Evolutionary conservation across 768 basidiomycete genomes (phyloP), one percentile per base, ranked within the genome.

Genomic region (Sporobolomyces pararoseus): DNA sequence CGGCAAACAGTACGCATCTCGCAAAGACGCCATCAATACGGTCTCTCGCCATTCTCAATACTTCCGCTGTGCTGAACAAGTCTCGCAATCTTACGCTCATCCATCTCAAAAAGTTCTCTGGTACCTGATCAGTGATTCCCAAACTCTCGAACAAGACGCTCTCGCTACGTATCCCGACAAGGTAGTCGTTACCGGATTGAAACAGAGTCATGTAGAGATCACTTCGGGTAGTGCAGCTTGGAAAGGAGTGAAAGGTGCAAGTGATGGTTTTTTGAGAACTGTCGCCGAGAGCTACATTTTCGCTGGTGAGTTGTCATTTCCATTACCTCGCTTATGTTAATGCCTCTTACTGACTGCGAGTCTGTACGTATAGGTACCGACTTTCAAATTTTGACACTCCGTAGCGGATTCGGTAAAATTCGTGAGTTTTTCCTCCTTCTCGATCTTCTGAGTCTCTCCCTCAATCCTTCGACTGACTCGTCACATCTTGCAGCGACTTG

Each of bases 281-380:
- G 47, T 72, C 21, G 63, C 66, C 32, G 71, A 72, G 63, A 72
- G 62, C 32, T 72, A 59, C 51, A 64, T 61, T 31, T 65, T 66
- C n/a, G 60, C 61, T 12, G 62, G 61, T 64, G 9, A 32, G 50
- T 3, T 10, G 10, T 19, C 16, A 35, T 6, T 25, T n/a, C n/a
- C n/a, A n/a, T 23, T 34, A 19, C n/a, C 37, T 39, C 37, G 4
- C 35, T 25, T 37, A 37, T 23, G 16, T 35, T 34, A 21, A 32
- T 10, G 6, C 7, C 31, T 55, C 31, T 55, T 16, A 14, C 47
- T 49, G 47, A 49, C 23, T 10, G 17, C 7, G n/a, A 12, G 32
- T 53, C 32, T 23, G 17, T 2, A 10, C 23, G 21, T 25, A 9
- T n/a, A 65, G 68, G 63, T 1, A 70, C 68, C 17, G 68, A 70